Percentiles rank a stretch among this genome's conserved stretches.
These are phyloP conservation scores for Claviceps spartinae DNA, from an alignment of 2,329 filamentous ascomycete genomes.

Conservation along the genomic window DNA sequence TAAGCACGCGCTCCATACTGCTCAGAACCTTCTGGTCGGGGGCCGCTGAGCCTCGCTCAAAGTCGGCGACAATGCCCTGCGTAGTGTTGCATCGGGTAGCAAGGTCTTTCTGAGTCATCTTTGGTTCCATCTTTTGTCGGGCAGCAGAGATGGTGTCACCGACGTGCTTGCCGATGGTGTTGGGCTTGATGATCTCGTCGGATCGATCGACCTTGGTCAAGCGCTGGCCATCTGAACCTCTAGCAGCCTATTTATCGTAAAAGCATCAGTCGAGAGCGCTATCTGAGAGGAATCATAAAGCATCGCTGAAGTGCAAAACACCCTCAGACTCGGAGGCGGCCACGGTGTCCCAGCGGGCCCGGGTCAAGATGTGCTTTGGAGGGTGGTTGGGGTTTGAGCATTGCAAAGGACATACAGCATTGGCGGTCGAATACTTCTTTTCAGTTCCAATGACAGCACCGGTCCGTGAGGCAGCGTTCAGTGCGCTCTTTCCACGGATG, in stretches of 20 bases:
- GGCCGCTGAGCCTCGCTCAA: conserved; percentile 65
- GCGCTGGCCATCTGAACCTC: conserved; percentile 65
- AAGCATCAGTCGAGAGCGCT: conserved; percentile 8
- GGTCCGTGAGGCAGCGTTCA: conserved; percentile 80
- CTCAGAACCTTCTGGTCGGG: conserved; percentile 75
- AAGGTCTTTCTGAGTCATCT: conserved; percentile 86
- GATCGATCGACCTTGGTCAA: conserved; percentile 95
- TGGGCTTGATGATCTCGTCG: conserved; percentile 96
- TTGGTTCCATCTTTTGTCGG: conserved; percentile 71
- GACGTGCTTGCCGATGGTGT: conserved; percentile 71
- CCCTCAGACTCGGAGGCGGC: neutral
- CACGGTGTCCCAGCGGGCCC: neutral
- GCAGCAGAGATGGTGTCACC: conserved; percentile 71
- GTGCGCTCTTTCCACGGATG: conserved; percentile 63
- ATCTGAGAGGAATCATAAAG: neutral
- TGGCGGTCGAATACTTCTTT: conserved; percentile 76
- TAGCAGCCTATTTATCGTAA: conserved; percentile 11
- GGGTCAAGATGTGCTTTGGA: neutral
- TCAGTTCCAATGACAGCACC: conserved; percentile 71
- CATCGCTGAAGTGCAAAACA: neutral
- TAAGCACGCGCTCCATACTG: conserved; percentile 71
- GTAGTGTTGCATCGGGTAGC: conserved; percentile 87
- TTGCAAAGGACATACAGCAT: conserved; percentile 32
- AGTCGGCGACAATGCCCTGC: conserved; percentile 63
- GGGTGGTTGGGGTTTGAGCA: neutral